These are phyloP conservation scores for Laguncularia racemosa DNA, from an alignment of 345 rosid genomes.

Conservation along the genomic window DNA sequence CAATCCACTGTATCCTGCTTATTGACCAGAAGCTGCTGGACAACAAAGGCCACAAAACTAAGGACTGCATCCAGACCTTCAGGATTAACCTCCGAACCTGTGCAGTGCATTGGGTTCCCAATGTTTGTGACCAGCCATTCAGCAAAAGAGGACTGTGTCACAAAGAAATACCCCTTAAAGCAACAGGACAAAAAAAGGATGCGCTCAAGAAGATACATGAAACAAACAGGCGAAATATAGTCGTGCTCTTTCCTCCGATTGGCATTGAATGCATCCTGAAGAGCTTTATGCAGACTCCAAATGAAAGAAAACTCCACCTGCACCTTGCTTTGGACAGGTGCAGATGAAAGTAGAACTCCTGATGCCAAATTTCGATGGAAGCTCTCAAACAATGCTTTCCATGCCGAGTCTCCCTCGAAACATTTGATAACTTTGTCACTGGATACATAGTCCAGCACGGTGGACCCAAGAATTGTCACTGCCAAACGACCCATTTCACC, in stretches of 20 bases:
- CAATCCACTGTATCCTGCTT: conserved; percentile 17
- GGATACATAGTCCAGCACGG: conserved; percentile 1
- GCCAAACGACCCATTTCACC: conserved; percentile 29
- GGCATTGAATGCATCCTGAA: conserved; percentile 18
- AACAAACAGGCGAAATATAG: conserved; percentile 38
- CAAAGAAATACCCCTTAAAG: conserved; percentile 9
- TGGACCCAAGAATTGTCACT: conserved; percentile 35
- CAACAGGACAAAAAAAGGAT: conserved; percentile 16
- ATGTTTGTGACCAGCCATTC: conserved; percentile 34
- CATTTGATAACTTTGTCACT: conserved; percentile 5
- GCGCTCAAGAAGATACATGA: conserved; percentile 41
- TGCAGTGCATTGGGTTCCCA: neutral
- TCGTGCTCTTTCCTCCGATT: conserved; percentile 21
- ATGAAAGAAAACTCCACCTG: neutral
- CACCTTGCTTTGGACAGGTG: neutral
- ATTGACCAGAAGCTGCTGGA: conserved; percentile 5
- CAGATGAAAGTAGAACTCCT: neutral
- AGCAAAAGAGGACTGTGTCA: conserved; percentile 25
- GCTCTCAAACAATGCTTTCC: conserved; percentile 25
- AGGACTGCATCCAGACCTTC: neutral
- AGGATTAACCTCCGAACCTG: neutral
- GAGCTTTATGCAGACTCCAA: conserved; percentile 20
- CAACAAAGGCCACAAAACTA: conserved; percentile 2
- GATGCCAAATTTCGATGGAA: conserved; percentile 1
- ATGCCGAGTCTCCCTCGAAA: conserved; percentile 12